phyloP scores from a whole-genome alignment of 495 filamentous ascomycete species.

The Penicillium atrosanguineum region DNA sequence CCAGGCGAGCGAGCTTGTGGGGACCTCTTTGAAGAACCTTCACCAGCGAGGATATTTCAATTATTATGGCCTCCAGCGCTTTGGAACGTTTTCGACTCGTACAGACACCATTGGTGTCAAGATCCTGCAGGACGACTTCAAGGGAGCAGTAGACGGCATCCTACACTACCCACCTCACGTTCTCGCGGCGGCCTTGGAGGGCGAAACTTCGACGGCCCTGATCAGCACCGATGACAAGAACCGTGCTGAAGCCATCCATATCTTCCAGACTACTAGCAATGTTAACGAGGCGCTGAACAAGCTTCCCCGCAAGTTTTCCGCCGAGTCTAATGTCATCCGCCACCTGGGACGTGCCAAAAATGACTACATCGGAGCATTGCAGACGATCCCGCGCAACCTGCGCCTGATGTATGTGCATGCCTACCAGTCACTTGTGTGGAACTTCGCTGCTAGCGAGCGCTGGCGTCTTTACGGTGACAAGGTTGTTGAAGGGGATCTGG shows the following conservation, averaged over 20 bases:
- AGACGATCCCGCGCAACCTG: constrained; percentile 71
- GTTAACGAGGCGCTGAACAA: constrained; percentile 56
- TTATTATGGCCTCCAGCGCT: constrained; percentile 93
- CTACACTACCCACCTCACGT: constrained; percentile 60
- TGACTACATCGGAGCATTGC: constrained; percentile 78
- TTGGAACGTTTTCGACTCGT: constrained; percentile 77
- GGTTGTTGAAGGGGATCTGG: constrained; percentile 83
- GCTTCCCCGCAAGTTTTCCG: constrained; percentile 78
- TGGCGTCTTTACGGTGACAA: constrained; percentile 67
- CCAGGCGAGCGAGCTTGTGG: constrained; percentile 54
- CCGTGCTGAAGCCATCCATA: constrained; percentile 71
- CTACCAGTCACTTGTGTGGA: constrained; percentile 94
- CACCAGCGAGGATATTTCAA: constrained; percentile 80
- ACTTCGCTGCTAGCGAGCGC: constrained; percentile 73
- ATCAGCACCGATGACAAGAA: constrained; percentile 69
- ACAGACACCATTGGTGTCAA: constrained; percentile 81
- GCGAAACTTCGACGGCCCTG: constrained; percentile 32
- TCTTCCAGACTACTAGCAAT: constrained; percentile 61
- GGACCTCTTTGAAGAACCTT: constrained; percentile 51
- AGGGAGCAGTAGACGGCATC: constrained; percentile 72
- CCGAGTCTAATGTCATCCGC: constrained; percentile 73
- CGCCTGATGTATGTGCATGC: constrained; percentile 95
- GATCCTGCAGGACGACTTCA: constrained; percentile 76
- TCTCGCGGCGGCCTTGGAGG: constrained; percentile 45
- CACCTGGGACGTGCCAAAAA: constrained; percentile 54